Base-by-base conservation (phyloP, 2,329 filamentous ascomycete genomes). In the Diaporthe humulicola region DNA sequence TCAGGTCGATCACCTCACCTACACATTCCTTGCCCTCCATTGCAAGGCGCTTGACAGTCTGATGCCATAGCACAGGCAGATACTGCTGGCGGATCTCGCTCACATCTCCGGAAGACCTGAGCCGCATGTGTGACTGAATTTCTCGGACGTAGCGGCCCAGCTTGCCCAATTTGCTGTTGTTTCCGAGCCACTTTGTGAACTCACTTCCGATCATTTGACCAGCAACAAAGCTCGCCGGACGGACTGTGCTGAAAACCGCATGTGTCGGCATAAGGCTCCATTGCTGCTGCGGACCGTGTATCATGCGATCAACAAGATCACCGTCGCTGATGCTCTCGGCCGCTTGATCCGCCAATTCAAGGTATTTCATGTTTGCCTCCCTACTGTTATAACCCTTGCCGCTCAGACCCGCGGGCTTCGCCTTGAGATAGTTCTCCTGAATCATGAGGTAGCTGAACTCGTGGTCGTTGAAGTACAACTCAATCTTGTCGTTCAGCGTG, bases 401-500 rank as follows among this genome's bases (percentile, higher is more conserved):
- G 76, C 87, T 89, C 4, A 94, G 86, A 17, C 93, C 87, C 6
- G 84, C 88, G 4, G 97, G 97, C 76, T 92, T 94, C 2, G 95
- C 95, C 77, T 92, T 93, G 17, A 99, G 88, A 79, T 99, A 99
- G 81, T 99, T 99, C 83, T 99, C 97, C 82, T 99, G 97, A 61
- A 99, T 92, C 97, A 99, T 98, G 71, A 99, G 88, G 81, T 93
- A 97, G 80, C 95, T 98, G 85, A 98, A 98, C 80, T 99, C 97
- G 81, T 99, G 97, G 80, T 99, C 97, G 83, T 99, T 98, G 88
- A 99, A 99, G 84, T 99, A 99, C 1, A 99, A 91, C 84, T 99
- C 96, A 77, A 97, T 97, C 88, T 99, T 99, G 83, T 99, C 96
- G 82, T 98, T 98, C 48, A 99, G 87, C 0, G 95, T 98, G 4